These are phyloP conservation scores for Venturia pyrina DNA, from an alignment of 2,329 filamentous ascomycete genomes.

Conservation along the genomic window DNA sequence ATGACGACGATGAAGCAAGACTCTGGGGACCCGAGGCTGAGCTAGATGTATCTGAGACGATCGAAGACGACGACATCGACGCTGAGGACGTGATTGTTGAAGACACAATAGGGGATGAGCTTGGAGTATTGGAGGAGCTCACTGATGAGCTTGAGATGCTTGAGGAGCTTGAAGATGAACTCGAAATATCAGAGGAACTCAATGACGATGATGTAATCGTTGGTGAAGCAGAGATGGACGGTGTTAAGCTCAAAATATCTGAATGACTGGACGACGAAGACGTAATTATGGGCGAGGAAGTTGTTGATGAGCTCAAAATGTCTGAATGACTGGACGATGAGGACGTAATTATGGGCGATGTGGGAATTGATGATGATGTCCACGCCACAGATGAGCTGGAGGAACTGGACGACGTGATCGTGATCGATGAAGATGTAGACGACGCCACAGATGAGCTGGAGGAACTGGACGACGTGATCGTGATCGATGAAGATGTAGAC, in stretches of 20 bases:
- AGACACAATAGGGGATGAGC: neutral
- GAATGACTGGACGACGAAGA: neutral
- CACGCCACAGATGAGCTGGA: no score
- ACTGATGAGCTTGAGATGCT: neutral
- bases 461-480: neutral
- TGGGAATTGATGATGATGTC: no score
- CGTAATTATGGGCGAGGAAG: neutral
- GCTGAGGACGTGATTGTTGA: slow-evolving; percentile 1
- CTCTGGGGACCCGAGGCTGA: neutral
- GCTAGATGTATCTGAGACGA: neutral
- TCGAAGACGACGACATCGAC: neutral
- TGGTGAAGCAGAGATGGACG: neutral
- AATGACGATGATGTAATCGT: neutral
- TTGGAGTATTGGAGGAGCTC: neutral
- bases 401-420: neutral
- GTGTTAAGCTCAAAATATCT: neutral
- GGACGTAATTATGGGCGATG: no score
- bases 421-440: slow-evolving; percentile 3
- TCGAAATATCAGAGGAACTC: neutral
- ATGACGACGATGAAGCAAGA: neutral
- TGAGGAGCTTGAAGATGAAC: neutral
- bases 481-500: slow-evolving; percentile 3
- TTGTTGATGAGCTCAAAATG: neutral
- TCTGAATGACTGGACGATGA: neutral
- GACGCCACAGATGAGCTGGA: neutral